A percentile compares a stretch with the other conserved stretches of the same genome.
Evolutionary conservation across 2,329 filamentous ascomycete genomes (phyloP).

Genomic region (Fusarium sterilihyphosum): DNA sequence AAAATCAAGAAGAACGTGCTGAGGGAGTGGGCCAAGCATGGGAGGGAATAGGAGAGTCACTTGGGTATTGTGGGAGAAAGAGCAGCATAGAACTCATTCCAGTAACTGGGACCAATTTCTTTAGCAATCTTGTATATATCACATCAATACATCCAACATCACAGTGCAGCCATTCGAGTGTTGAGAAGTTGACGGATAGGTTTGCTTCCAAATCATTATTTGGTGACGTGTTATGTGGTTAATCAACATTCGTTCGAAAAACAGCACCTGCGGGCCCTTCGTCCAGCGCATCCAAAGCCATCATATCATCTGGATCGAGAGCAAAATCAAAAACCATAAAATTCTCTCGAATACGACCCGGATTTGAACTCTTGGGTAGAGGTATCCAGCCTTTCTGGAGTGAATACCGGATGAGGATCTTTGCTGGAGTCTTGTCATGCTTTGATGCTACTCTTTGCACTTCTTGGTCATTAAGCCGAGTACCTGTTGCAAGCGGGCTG

Average conservation of each 20-base stretch:
- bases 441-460: conserved; percentile 66
- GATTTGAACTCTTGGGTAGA: conserved; percentile 72
- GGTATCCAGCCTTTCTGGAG: conserved; percentile 77
- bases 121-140: background rate
- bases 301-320: conserved; percentile 67
- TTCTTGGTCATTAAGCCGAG: conserved; percentile 60
- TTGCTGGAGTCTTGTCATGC: conserved; percentile 68
- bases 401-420: conserved; percentile 75
- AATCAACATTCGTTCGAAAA: conserved; percentile 46
- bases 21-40: conserved; percentile 76
- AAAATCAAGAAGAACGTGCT: conserved; percentile 97
- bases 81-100: background rate
- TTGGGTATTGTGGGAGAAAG: background rate
- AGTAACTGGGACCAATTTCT: background rate
- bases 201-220: background rate
- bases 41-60: conserved; percentile 21
- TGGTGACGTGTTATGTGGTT: background rate
- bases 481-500: conserved; percentile 50
- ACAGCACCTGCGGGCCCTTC: conserved; percentile 43
- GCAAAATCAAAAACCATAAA: conserved; percentile 69
- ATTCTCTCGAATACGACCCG: conserved; percentile 68
- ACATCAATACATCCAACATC: background rate
- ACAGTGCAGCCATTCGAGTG: background rate
- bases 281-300: conserved; percentile 44
- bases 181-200: background rate